Conservation (phyloP, 495 filamentous ascomycete genomes). For the Penicillium lividum region DNA sequence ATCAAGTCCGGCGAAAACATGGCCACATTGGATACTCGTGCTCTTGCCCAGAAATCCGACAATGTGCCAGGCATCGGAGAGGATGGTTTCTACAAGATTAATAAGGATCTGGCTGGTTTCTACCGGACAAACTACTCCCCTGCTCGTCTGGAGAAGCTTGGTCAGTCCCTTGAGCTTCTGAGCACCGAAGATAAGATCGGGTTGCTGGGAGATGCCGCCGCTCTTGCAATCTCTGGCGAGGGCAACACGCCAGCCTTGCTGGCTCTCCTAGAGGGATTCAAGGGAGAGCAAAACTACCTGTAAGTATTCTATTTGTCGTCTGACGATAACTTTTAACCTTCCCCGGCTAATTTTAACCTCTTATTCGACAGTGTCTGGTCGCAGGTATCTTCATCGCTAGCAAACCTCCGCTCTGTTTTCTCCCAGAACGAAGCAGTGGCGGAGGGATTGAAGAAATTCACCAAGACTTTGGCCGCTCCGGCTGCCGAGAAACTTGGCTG, state of each 20-base stretch:
- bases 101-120: constrained; percentile 83
- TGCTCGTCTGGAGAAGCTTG: constrained; percentile 73
- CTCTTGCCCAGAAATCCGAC: constrained; percentile 74
- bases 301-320: constrained; percentile 32
- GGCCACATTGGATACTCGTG: constrained; percentile 39
- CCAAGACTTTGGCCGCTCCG: constrained; percentile 65
- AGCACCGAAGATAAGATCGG: constrained; percentile 88
- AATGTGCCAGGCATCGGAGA: constrained; percentile 72
- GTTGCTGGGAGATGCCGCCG: constrained; percentile 86
- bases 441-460: constrained; percentile 71
- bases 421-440: constrained; percentile 56
- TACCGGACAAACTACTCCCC: constrained; percentile 92
- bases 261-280: constrained; percentile 76
- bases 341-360: constrained; percentile 25
- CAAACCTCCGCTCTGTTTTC: constrained; percentile 65
- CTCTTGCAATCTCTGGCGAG: constrained; percentile 83
- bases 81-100: constrained; percentile 84
- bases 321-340: not conserved
- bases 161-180: constrained; percentile 68
- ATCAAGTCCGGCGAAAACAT: constrained; percentile 58
- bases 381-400: constrained; percentile 72
- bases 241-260: constrained; percentile 77
- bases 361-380: constrained; percentile 65
- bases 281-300: constrained; percentile 78
- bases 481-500: constrained; percentile 81